Conservation (phyloP, 2,329 filamentous ascomycete species). For the Xylariales sp. region DNA sequence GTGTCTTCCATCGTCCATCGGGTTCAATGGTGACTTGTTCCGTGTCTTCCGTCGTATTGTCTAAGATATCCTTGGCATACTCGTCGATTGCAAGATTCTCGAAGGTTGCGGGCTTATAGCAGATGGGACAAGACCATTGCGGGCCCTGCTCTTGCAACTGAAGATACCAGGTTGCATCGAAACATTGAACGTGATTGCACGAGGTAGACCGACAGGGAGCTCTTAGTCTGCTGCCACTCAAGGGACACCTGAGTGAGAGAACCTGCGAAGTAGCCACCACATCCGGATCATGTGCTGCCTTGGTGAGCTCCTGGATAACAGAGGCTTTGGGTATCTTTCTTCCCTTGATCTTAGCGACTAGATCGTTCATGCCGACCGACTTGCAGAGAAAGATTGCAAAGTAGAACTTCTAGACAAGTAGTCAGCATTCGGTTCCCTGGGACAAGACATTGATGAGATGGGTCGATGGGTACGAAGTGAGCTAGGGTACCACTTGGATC, state of each 20-base stretch:
- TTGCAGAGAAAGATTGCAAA: constrained; percentile 72
- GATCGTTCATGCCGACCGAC: constrained; percentile 63
- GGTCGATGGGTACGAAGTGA: constrained; percentile 3
- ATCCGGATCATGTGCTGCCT: constrained; percentile 78
- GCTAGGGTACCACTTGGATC: constrained; percentile 14
- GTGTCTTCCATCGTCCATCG: constrained; percentile 67
- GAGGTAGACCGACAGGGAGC: constrained; percentile 73
- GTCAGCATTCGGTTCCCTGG: constrained; percentile 3
- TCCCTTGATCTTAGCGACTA: constrained; percentile 63
- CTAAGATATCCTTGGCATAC: constrained; percentile 81
- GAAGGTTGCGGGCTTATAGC: constrained; percentile 77
- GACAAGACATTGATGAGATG: constrained; percentile 1
- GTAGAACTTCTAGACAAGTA: constrained; percentile 59
- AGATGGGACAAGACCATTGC: constrained; percentile 94
- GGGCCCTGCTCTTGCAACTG: constrained; percentile 94
- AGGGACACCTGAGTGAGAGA: constrained; percentile 86
- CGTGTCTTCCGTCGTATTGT: constrained; percentile 61
- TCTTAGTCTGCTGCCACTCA: constrained; percentile 78
- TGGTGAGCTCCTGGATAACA: constrained; percentile 78
- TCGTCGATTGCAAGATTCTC: constrained; percentile 83
- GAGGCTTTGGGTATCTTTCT: constrained; percentile 74
- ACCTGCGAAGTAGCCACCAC: constrained; percentile 84
- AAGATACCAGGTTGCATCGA: constrained; percentile 87
- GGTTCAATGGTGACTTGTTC: constrained; percentile 91
- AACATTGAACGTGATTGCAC: constrained; percentile 91